Percentiles rank a stretch among this genome's conserved stretches.
Conservation (phyloP, 1,284 basidiomycete genomes). For the Microbotryum violaceum region DNA sequence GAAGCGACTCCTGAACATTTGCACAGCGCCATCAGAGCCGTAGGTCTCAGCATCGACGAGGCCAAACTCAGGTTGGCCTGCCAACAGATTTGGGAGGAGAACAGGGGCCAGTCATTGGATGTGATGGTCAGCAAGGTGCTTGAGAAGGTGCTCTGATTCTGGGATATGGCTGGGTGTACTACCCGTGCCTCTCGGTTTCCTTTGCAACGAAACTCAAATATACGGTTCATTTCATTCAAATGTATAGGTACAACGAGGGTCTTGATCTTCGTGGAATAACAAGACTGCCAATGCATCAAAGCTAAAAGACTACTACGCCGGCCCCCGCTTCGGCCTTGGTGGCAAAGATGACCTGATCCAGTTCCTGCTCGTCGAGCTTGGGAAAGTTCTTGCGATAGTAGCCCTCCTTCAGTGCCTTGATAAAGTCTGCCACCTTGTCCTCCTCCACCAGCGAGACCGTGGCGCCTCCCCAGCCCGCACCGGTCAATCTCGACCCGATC, state of each 20-base stretch:
- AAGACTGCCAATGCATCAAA: no score
- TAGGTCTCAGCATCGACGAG: no score
- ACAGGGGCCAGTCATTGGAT: neutral
- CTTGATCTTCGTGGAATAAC: neutral
- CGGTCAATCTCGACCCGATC: conserved; percentile 66
- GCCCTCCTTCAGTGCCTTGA: conserved; percentile 52
- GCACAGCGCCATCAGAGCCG: no score
- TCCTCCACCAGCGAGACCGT: conserved; percentile 73
- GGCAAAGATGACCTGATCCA: conserved; percentile 69
- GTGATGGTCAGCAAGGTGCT: neutral
- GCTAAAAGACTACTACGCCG: conserved; percentile 14
- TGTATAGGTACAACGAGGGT: neutral
- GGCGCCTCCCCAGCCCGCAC: conserved; percentile 86
- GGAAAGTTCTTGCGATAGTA: conserved; percentile 55
- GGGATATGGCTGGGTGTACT: neutral
- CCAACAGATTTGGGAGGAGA: neutral
- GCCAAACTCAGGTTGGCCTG: no score
- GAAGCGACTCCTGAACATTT: no score
- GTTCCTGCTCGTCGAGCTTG: conserved; percentile 52
- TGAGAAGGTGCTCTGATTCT: no score
- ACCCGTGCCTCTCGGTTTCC: neutral
- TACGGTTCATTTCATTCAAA: neutral
- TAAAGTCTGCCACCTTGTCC: conserved; percentile 58
- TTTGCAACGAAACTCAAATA: neutral
- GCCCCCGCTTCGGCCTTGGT: conserved; percentile 76